Evolutionary conservation across 331 rosid species (phyloP), one percentile per base, ranked within the genome.

Genomic region (Arachis monticola): DNA sequence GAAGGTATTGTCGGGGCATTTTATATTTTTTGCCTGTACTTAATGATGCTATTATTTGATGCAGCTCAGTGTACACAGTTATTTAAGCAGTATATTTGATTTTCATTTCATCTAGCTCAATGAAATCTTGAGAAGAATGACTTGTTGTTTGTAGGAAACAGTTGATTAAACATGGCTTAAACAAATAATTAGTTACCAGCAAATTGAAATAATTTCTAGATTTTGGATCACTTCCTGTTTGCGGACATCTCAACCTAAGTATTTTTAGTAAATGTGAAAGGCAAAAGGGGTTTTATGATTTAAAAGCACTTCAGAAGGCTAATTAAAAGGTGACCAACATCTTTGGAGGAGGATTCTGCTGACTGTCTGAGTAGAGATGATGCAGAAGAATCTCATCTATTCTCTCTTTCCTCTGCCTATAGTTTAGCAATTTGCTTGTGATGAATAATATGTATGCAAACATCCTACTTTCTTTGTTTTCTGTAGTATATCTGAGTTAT

Each of bases 1-100:
- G 61, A 73, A 83, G 88, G 93, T 90, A 81, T 69, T 44, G 48
- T 10, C 59, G 58, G 63, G 27, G 45, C 40, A 11, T 44, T 44
- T 17, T 64, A 62, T 57, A 59, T 57, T 59, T 69, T 14, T 12
- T 48, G 55, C 56, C 42, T 60, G 22, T 61, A 31, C 31, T 69
- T 78, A 48, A 10, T 51, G 10, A 22, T 35, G 48, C 48, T 6
- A 44, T 44, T 8, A 57, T 53, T 56, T 57, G 66, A 75, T 71
- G 30, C 13, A 30, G n/a, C 62, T 67, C 5, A 67, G 74, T 64
- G 35, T 64, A 64, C 64, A 70, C 10, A 2, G 55, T 59, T 40
- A 35, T 35, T 35, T 35, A 5, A 40, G 52, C 32, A 56, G 60
- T 67, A 35, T 62, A 48, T 35, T 57, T 58, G 31, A 67, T 59